Evolutionary conservation across 106 monocot species (phyloP).

Genomic region (Alisma plantagoaquatica): DNA sequence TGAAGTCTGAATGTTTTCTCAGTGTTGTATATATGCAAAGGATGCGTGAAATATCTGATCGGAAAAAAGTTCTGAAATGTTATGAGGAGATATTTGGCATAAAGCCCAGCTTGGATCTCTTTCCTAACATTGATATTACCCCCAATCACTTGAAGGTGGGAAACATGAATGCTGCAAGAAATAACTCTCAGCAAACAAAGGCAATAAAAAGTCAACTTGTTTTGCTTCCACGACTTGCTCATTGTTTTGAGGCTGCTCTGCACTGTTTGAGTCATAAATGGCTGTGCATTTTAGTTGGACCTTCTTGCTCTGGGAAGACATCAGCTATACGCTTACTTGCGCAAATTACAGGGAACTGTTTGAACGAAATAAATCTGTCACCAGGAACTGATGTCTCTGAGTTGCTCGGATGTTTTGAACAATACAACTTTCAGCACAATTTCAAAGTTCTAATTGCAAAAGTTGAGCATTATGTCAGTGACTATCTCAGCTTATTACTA

Average conservation of each 20-base stretch:
- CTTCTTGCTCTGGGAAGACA: constrained; percentile 85
- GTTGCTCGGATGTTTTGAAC: constrained; percentile 94
- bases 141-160: constrained; percentile 51
- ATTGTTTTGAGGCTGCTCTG: constrained; percentile 58
- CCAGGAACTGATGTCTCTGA: constrained; percentile 93
- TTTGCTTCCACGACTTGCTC: constrained; percentile 36
- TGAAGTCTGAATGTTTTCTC: constrained; percentile 43
- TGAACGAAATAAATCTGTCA: constrained; percentile 84
- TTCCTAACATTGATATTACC: constrained; percentile 46
- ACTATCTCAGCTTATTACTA: constrained; percentile 52
- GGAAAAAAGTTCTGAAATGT: constrained; percentile 49
- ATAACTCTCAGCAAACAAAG: constrained; percentile 56
- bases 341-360: constrained; percentile 72
- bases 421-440: constrained; percentile 53
- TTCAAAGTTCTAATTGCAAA: constrained; percentile 32
- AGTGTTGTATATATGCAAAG: constrained; percentile 67
- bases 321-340: constrained; percentile 67
- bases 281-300: constrained; percentile 88
- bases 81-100: constrained; percentile 62
- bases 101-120: constrained; percentile 31
- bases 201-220: constrained; percentile 29
- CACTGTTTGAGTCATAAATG: constrained; percentile 63
- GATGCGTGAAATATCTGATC: constrained; percentile 84
- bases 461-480: constrained; percentile 64
- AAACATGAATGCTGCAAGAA: constrained; percentile 39